Conservation (phyloP, 345 rosid species). For the Linum tenue region DNA sequence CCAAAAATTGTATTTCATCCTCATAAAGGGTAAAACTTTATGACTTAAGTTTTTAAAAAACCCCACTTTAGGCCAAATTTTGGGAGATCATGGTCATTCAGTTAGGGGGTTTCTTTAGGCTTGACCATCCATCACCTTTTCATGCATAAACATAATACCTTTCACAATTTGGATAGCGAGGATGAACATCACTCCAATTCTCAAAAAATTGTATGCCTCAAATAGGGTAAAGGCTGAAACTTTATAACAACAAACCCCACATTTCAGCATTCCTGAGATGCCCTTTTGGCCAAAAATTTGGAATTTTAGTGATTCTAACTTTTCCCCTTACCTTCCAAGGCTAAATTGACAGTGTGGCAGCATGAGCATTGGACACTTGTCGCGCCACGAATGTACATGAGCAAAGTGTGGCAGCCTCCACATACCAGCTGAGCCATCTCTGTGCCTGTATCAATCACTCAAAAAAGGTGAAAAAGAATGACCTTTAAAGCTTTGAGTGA, state of each 20-base stretch:
- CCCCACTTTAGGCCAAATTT: too few species aligned
- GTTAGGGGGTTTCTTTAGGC: too few species aligned
- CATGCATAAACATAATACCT: too few species aligned
- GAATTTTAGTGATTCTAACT: too few species aligned
- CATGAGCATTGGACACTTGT: slow-evolving; percentile 97
- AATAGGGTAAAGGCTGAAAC: not conserved
- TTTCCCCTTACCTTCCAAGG: slow-evolving; percentile 19
- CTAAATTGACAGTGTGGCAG: slow-evolving; percentile 90
- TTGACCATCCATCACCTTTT: too few species aligned
- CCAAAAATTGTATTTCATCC: not conserved
- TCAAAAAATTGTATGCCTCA: not conserved
- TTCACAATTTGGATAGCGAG: too few species aligned
- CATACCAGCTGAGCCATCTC: slow-evolving; percentile 98
- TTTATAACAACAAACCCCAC: not conserved
- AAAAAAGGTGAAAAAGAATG: not conserved
- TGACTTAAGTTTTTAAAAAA: too few species aligned
- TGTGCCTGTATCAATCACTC: slow-evolving; percentile 45
- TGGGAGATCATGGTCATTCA: too few species aligned
- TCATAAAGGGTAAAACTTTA: not conserved
- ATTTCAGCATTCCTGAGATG: too few species aligned
- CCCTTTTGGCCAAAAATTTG: too few species aligned
- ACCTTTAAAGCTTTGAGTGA: not conserved
- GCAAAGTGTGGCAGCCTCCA: slow-evolving; percentile 93
- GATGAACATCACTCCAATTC: not conserved
- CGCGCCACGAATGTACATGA: slow-evolving; percentile 97